These are phyloP conservation scores for Podaxis sp. DNA, from an alignment of 768 basidiomycete species.

Conservation along the genomic window DNA sequence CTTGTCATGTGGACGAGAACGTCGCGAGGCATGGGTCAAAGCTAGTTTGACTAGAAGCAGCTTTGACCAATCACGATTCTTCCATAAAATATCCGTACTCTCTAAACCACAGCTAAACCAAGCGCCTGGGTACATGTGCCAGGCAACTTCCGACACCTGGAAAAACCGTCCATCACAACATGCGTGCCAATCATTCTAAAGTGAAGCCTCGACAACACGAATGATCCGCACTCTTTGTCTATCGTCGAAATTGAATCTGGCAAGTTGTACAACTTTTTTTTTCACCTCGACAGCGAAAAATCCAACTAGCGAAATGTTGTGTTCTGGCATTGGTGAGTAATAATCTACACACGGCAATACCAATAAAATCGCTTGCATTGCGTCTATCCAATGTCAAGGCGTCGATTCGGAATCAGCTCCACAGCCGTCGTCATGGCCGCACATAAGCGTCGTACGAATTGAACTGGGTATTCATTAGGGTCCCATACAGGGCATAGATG, in stretches of 20 bases:
- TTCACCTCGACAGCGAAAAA: not conserved
- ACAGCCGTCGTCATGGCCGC: slow-evolving; percentile 1
- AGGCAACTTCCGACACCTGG: not conserved
- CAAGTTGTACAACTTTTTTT: not conserved
- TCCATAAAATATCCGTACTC: not conserved
- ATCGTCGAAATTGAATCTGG: not conserved
- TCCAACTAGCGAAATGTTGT: not conserved
- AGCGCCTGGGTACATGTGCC: not conserved
- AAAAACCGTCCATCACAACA: not conserved
- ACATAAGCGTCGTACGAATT: slow-evolving; percentile 1
- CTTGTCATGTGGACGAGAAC: slow-evolving; percentile 4
- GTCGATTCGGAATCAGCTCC: slow-evolving; percentile 12
- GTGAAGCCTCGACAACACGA: not conserved
- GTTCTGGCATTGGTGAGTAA: not conserved
- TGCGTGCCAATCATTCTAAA: not conserved
- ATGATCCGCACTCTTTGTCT: slow-evolving; percentile 1
- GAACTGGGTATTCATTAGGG: slow-evolving; percentile 2
- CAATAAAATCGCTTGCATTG: slow-evolving; percentile 3
- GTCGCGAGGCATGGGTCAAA: not conserved
- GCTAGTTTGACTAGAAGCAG: not conserved
- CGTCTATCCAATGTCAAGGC: slow-evolving; percentile 4
- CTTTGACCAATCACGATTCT: not conserved
- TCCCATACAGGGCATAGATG: not conserved
- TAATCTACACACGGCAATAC: not conserved
- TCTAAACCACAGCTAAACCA: not conserved